Conservation (phyloP, 371 early-diverging fungal genomes). For the Mucor mucedo region DNA sequence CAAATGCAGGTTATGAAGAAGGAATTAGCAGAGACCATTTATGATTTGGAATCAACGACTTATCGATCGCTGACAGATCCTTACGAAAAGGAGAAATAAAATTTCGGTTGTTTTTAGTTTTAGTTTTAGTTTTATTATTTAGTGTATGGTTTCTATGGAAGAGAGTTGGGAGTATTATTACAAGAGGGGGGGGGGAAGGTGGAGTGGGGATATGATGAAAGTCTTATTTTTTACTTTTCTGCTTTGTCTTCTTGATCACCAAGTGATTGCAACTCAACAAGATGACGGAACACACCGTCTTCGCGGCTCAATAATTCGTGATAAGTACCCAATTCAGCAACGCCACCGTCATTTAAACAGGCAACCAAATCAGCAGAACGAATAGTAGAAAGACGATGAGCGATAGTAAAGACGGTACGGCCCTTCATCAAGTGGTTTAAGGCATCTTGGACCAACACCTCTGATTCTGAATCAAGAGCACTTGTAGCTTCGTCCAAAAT, state of each 20-base stretch:
- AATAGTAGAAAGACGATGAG: conserved; percentile 75
- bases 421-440: conserved; percentile 62
- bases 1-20: conserved; percentile 33
- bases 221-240: conserved; percentile 1
- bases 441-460: conserved; percentile 66
- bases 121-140: neutral
- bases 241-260: conserved; percentile 12
- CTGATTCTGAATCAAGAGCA: conserved; percentile 75
- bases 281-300: conserved; percentile 57
- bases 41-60: conserved; percentile 51
- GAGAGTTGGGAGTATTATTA: conserved; percentile 8
- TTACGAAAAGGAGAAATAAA: neutral
- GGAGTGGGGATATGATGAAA: neutral
- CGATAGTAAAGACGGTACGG: conserved; percentile 71
- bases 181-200: neutral
- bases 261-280: conserved; percentile 52
- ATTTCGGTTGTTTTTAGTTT: no score
- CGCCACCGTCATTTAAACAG: conserved; percentile 63
- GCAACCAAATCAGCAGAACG: conserved; percentile 69
- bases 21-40: conserved; percentile 43
- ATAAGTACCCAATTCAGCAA: conserved; percentile 67
- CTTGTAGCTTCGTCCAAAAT: conserved; percentile 92
- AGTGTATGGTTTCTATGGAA: neutral
- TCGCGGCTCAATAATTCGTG: conserved; percentile 55
- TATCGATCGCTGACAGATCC: conserved; percentile 44